Percentiles rank a stretch among this genome's conserved stretches.
These are phyloP conservation scores for Kernera saxatilis DNA, from an alignment of 345 rosid species.

Conservation along the genomic window DNA sequence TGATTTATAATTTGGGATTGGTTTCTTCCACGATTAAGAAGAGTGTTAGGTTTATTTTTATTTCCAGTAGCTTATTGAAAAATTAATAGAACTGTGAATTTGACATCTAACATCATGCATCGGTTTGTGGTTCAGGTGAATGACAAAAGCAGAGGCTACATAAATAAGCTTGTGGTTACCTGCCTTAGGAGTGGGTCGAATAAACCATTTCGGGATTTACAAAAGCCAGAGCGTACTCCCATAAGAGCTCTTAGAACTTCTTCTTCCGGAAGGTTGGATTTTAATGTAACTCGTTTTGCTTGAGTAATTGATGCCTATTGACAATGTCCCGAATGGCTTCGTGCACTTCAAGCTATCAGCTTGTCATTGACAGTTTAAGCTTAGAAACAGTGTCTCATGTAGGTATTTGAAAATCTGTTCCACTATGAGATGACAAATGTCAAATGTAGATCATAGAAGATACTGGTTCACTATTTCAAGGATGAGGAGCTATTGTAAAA, in stretches of 20 bases:
- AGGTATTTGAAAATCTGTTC: background rate
- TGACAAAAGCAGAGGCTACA: slow-evolving; percentile 92
- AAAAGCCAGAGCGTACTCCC: slow-evolving; percentile 95
- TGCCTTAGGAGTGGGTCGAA: slow-evolving; percentile 96
- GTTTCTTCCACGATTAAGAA: slow-evolving; percentile 7
- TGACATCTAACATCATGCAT: slow-evolving; percentile 1
- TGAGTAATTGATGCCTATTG: slow-evolving; percentile 2
- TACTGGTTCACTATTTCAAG: slow-evolving; percentile 7
- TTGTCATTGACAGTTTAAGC: background rate
- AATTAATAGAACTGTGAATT: background rate
- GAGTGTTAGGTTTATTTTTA: background rate
- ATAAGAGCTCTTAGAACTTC: slow-evolving; percentile 93
- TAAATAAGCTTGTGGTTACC: slow-evolving; percentile 78
- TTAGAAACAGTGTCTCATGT: slow-evolving; percentile 1
- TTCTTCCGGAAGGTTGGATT: slow-evolving; percentile 93
- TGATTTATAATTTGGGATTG: background rate
- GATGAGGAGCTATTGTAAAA: background rate
- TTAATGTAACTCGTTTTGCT: background rate
- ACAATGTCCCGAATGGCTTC: background rate
- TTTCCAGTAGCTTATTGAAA: slow-evolving; percentile 1
- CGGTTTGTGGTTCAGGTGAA: slow-evolving; percentile 52
- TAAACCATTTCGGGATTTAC: slow-evolving; percentile 78
- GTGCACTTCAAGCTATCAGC: slow-evolving; percentile 2
- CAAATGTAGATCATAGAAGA: slow-evolving; percentile 2
- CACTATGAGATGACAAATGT: slow-evolving; percentile 1